Evolutionary conservation across 345 rosid genomes (phyloP).

Genomic region (Dipteronia sinensis): DNA sequence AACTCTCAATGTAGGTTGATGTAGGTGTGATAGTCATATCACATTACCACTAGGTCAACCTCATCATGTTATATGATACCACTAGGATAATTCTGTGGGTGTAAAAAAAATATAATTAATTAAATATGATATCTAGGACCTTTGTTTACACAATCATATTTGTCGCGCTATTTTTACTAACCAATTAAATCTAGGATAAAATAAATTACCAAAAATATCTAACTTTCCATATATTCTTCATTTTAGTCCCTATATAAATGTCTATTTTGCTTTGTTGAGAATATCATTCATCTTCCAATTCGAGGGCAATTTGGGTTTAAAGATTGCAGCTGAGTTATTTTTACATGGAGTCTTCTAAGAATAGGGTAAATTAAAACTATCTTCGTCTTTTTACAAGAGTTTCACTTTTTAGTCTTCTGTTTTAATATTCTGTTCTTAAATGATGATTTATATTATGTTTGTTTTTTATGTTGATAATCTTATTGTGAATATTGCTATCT

Average conservation of each 20-base stretch:
- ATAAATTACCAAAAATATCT: neutral
- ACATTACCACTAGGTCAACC: too few relatives aligned
- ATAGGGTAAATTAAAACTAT: neutral
- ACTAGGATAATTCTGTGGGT: neutral
- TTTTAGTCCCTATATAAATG: neutral
- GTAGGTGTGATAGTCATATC: too few relatives aligned
- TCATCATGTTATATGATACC: too few relatives aligned
- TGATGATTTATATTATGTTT: too few relatives aligned
- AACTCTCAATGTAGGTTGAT: too few relatives aligned
- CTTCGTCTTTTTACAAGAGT: too few relatives aligned
- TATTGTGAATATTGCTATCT: neutral
- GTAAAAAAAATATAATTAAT: neutral
- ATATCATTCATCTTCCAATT: neutral
- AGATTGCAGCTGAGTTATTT: too few relatives aligned
- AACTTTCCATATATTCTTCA: neutral
- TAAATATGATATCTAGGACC: constrained; percentile 1
- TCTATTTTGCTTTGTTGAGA: neutral
- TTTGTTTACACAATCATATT: neutral
- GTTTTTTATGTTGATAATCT: too few relatives aligned
- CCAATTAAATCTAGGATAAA: neutral
- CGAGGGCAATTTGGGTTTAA: neutral
- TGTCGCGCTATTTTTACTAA: neutral
- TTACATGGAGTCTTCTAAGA: neutral
- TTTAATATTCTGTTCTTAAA: too few relatives aligned
- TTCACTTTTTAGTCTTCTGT: neutral